Evolutionary conservation across 1,284 basidiomycete species (phyloP).

Genomic region (Microbotryomycetes sp.): DNA sequence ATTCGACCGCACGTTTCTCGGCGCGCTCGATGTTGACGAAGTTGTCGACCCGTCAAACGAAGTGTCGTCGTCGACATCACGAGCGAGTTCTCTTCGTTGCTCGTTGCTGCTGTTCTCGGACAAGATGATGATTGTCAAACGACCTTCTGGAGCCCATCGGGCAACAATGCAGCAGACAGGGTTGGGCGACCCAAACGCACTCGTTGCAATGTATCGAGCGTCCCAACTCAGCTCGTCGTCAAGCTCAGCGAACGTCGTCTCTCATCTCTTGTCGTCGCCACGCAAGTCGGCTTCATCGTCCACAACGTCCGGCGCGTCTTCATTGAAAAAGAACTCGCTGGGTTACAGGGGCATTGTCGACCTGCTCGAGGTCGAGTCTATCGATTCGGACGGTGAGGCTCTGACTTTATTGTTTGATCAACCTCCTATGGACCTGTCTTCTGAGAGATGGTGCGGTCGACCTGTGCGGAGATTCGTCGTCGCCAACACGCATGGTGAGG

Average conservation of each 20-base stretch:
- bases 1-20: slow-evolving; percentile 77
- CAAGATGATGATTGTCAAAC: slow-evolving; percentile 83
- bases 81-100: slow-evolving; percentile 58
- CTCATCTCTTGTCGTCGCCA: slow-evolving; percentile 17
- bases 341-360: slow-evolving; percentile 80
- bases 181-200: slow-evolving; percentile 71
- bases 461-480: slow-evolving; percentile 67
- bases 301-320: not conserved
- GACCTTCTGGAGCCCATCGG: slow-evolving; percentile 64
- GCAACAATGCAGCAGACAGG: slow-evolving; percentile 69
- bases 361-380: slow-evolving; percentile 71
- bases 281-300: slow-evolving; percentile 12
- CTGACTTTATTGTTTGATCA: slow-evolving; percentile 75
- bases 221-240: slow-evolving; percentile 28
- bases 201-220: slow-evolving; percentile 51
- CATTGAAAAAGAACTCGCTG: slow-evolving; percentile 64
- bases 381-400: slow-evolving; percentile 61
- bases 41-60: slow-evolving; percentile 17
- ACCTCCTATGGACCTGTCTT: slow-evolving; percentile 48
- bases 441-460: slow-evolving; percentile 57
- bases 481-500: slow-evolving; percentile 61
- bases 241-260: slow-evolving; percentile 47
- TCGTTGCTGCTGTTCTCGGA: slow-evolving; percentile 93
- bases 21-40: slow-evolving; percentile 91
- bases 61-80: slow-evolving; percentile 13